Percentiles rank a stretch among this genome's conserved stretches.
These are phyloP conservation scores for Uromyces viciae-fabae DNA, from an alignment of 1,284 basidiomycete genomes.

Conservation along the genomic window DNA sequence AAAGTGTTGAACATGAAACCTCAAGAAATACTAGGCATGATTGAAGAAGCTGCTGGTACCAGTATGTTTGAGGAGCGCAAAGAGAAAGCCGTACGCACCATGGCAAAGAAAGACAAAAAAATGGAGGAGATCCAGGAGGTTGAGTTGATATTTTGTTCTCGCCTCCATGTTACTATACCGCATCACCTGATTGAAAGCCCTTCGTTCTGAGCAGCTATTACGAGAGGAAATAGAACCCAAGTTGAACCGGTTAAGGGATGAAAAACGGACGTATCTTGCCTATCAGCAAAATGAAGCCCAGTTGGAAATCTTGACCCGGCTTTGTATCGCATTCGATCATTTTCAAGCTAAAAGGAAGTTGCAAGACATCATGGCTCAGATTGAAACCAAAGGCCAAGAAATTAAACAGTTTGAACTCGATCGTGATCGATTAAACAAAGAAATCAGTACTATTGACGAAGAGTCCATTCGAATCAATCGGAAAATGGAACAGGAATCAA, in stretches of 20 bases:
- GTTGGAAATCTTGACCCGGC: conserved; percentile 79
- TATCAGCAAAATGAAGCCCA: conserved; percentile 87
- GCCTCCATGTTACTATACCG: background rate
- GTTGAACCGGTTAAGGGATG: conserved; percentile 79
- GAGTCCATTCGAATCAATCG: conserved; percentile 55
- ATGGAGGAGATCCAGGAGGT: conserved; percentile 78
- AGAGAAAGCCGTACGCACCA: conserved; percentile 93
- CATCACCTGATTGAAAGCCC: background rate
- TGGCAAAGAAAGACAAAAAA: conserved; percentile 95
- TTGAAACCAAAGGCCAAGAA: conserved; percentile 45
- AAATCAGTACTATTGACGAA: conserved; percentile 58
- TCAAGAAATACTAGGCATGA: conserved; percentile 95
- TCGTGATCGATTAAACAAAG: conserved; percentile 48
- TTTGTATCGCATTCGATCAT: conserved; percentile 89
- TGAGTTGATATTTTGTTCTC: conserved; percentile 47
- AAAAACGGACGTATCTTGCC: conserved; percentile 84
- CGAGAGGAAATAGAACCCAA: conserved; percentile 92
- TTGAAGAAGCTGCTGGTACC: conserved; percentile 97
- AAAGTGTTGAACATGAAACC: conserved; percentile 97
- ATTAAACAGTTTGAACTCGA: conserved; percentile 42
- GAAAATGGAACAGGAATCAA: conserved; percentile 57
- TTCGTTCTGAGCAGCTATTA: conserved; percentile 59
- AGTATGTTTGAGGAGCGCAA: conserved; percentile 99
- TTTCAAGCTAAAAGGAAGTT: conserved; percentile 63
- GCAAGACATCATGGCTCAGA: conserved; percentile 47